Base-by-base conservation (phyloP, 768 basidiomycete species). In the button mushroom (Agaricus bisporus) region DNA sequence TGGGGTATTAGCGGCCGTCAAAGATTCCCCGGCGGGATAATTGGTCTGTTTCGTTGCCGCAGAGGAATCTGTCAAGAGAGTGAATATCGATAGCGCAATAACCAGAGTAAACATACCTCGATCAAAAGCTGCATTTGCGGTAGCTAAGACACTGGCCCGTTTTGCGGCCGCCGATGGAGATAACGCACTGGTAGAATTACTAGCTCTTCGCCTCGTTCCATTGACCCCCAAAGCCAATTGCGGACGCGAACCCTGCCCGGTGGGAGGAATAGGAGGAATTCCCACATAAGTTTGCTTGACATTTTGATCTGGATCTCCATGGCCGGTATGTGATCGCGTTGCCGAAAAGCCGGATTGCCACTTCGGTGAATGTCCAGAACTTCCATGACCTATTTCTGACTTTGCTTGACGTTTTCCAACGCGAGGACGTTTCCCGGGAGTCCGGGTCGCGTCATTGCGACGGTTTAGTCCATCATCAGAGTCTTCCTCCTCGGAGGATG, bases 171-270 rank as follows among this genome's bases (percentile, higher is more conserved):
- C 70, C 42, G 69, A 74, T 0, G 82, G 82, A 2, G 72, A 66
- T 37, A 82, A 53, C 4, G 84, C 83, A 58, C 82, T 82, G 2
- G 81, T 76, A 8, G 85, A 86, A 39, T 67, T 71, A 45, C 81
- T 83, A 22, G 81, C 80, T 1, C 78, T 73, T n/a, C 62, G 64
- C 41, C 78, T 71, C 12, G 59, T 61, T 14, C 61, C 58, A 58
- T 70, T 66, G 48, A 64, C 62, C 25, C 66, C 68, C 14, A 72
- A 54, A 62, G 62, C 70, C 14, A 73, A 73, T 44, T 70, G 72
- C 3, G 73, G 63, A 28, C 70, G 65, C 5, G 65, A 57, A 36
- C 60, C 60, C 10, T 58, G 12, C 5, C 63, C 59, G 17, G 18
- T 48, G 8, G 49, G 54, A 41, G 35, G 41, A 35, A 9, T 58